Evolutionary conservation across 208 protist species (phyloP).

Genomic region (Wallacemonas sp.): DNA sequence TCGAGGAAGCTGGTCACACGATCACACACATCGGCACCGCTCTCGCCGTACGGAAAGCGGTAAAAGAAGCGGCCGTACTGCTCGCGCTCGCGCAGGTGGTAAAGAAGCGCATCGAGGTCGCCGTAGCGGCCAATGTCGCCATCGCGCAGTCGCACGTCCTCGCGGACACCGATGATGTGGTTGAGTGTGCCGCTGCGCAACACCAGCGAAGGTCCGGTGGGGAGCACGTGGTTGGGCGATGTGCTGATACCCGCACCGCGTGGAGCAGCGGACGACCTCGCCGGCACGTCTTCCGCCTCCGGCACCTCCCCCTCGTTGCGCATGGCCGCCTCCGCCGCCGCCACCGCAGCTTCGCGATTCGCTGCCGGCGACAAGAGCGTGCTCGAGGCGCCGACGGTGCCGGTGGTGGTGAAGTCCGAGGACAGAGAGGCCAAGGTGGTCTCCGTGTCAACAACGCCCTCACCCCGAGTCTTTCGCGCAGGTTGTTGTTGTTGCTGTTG

Average conservation of each 20-base stretch:
- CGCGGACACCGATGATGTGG: slow-evolving; percentile 74
- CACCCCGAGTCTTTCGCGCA: too few species aligned
- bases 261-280: background rate
- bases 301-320: too few species aligned
- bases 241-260: too few species aligned
- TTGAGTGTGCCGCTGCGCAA: slow-evolving; percentile 40
- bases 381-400: slow-evolving; percentile 8
- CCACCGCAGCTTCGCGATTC: slow-evolving; percentile 2
- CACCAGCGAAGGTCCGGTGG: slow-evolving; percentile 27
- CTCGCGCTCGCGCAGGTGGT: slow-evolving; percentile 72
- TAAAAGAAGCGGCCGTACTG: slow-evolving; percentile 93
- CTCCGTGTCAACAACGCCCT: background rate
- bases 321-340: background rate
- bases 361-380: background rate
- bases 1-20: slow-evolving; percentile 91
- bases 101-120: slow-evolving; percentile 54
- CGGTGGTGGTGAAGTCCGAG: slow-evolving; percentile 6
- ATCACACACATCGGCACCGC: slow-evolving; percentile 92
- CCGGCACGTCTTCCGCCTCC: too few species aligned
- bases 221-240: slow-evolving; percentile 4
- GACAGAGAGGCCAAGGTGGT: background rate
- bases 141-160: slow-evolving; percentile 92
- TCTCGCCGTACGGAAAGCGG: slow-evolving; percentile 91
- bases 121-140: slow-evolving; percentile 93
- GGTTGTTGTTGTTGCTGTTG: too few species aligned